A percentile compares a stretch with the other conserved stretches of the same genome.
Evolutionary conservation across 108 stramenopile species (phyloP).

Genomic region (Cyclostephanos tholiformis): DNA sequence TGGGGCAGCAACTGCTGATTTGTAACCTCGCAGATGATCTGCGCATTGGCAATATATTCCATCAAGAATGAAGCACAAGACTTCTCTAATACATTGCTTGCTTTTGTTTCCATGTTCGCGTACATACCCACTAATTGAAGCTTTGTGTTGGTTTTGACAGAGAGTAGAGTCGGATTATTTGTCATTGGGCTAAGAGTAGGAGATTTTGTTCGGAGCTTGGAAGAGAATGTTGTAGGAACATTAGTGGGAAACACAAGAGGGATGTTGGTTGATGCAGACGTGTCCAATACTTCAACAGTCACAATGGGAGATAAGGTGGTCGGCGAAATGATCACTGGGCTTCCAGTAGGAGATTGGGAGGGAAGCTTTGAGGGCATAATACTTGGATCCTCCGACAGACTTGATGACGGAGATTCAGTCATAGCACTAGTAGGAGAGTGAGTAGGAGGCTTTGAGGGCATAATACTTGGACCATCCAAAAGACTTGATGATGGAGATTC

Average conservation of each 20-base stretch:
- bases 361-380: too few species aligned
- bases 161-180: not conserved
- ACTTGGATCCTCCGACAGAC: too few species aligned
- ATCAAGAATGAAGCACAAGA: constrained; percentile 25
- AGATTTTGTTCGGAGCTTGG: not conserved
- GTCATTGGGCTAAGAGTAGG: constrained; percentile 13
- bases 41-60: not conserved
- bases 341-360: too few species aligned
- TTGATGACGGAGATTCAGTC: too few species aligned
- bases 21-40: constrained; percentile 21
- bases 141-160: constrained; percentile 16
- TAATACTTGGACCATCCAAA: too few species aligned
- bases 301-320: constrained; percentile 9
- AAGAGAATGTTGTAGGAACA: not conserved
- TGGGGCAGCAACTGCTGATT: constrained; percentile 24
- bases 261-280: too few species aligned
- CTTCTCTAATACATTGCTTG: constrained; percentile 15
- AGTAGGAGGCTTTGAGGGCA: too few species aligned
- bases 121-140: constrained; percentile 19
- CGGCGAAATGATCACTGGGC: too few species aligned
- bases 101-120: constrained; percentile 16
- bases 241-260: too few species aligned
- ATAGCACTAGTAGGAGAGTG: too few species aligned
- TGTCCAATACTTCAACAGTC: not conserved
- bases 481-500: too few species aligned